Evolutionary conservation across 148 eudicot species (phyloP), one percentile per base, ranked within the genome.

Genomic region (Vaccinium macrocarpon): DNA sequence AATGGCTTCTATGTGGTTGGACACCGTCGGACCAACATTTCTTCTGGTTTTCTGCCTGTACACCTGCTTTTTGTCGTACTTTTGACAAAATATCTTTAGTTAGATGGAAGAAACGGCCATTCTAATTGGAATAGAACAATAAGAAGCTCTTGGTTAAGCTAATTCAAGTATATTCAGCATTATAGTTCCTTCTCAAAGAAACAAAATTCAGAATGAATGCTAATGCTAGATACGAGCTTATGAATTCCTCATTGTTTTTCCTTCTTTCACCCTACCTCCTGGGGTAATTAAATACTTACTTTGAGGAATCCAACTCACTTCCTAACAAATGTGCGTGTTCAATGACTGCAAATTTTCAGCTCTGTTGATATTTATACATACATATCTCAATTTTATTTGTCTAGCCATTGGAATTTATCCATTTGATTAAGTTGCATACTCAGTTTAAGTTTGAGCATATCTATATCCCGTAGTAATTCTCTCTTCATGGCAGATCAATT

Each of bases 1-100:
- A 50, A 25, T 48, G 79, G 78, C 57, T 75, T 75, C 50, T 75
- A 53, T 46, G 52, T 75, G 79, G 50, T 16, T 38, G 55, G 53
- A 46, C 79, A n/a, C 21, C 51, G 8, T 57, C 62, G 6, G n/a
- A 57, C 11, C 29, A 75, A 75, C 21, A 35, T 42, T 72, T 27
- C 16, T 70, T 42, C n/a, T 15, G 21, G 55, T 75, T 77, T 51
- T 27, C 38, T 51, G 9, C 57, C 35, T 49, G 59, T 49, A 25
- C 79, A 21, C 19, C 21, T 32, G 15, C 18, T 77, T 77, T 25
- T 51, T 23, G 61, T 77, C 23, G 11, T 61, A 21, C 66, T 61
- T 21, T 48, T 77, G 80, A 52, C 29, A 19, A 52, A 77, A 52
- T 8, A 23, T 21, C 61, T 23, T n/a, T 42, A 19, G 23, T 42